phyloP scores from a whole-genome alignment of 2,329 filamentous ascomycete genomes.

The Leptoxyphium fumago region DNA sequence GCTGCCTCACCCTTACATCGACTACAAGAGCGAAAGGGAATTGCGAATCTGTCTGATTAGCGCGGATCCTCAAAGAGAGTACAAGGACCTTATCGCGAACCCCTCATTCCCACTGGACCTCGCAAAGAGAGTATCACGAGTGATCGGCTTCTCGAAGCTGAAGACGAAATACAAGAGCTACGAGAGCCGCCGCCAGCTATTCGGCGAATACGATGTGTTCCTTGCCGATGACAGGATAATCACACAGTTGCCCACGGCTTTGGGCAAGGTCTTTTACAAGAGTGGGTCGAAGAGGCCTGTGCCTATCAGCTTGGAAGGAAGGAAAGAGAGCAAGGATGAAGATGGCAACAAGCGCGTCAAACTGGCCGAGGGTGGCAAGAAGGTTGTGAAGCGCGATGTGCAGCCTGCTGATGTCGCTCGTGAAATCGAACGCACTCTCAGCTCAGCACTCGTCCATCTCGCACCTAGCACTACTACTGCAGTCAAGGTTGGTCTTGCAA shows the following conservation, averaged over 20 bases:
- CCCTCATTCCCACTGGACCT: constrained; percentile 41
- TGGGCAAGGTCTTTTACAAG: constrained; percentile 92
- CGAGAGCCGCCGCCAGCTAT: constrained; percentile 71
- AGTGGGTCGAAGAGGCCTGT: constrained; percentile 70
- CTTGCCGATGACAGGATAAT: constrained; percentile 79
- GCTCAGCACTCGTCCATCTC: constrained; percentile 66
- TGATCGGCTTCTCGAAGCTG: constrained; percentile 74
- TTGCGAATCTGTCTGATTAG: constrained; percentile 73
- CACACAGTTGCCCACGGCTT: constrained; percentile 53
- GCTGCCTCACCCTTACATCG: constrained; percentile 43
- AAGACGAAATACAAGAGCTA: constrained; percentile 82
- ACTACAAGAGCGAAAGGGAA: constrained; percentile 31
- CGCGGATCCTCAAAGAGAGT: constrained; percentile 65
- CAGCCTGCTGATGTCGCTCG: constrained; percentile 54
- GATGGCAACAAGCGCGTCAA: constrained; percentile 35
- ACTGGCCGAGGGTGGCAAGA: constrained; percentile 23
- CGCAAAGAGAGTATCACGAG: constrained; percentile 34
- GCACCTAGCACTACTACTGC: constrained; percentile 65
- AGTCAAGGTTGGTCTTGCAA: constrained; percentile 62
- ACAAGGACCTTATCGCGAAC: constrained; percentile 75
- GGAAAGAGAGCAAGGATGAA: constrained; percentile 31
- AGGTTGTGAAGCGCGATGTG: constrained; percentile 32
- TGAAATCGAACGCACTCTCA: constrained; percentile 66
- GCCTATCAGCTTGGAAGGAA: constrained; percentile 57
- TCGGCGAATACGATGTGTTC: constrained; percentile 81